These are phyloP conservation scores for Bryum argenteum DNA, from an alignment of 225 moss, liverwort and hornwort genomes.

Conservation along the genomic window DNA sequence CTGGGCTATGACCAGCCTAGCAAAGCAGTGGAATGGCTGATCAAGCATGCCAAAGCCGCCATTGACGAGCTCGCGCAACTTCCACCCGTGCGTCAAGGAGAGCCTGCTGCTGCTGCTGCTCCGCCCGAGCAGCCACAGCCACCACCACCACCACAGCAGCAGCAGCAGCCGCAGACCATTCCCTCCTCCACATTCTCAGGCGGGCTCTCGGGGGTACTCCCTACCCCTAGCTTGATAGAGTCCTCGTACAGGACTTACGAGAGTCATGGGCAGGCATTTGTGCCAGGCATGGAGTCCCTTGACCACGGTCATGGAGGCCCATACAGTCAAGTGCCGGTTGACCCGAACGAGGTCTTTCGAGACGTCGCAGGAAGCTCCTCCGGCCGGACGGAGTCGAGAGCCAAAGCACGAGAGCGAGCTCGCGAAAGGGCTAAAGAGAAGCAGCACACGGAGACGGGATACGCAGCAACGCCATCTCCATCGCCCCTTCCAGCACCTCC, in stretches of 20 bases:
- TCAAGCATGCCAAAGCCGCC: conserved; percentile 83
- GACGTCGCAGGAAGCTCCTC: conserved; percentile 35
- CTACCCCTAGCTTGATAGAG: conserved; percentile 39
- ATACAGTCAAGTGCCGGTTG: conserved; percentile 40
- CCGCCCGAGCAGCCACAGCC: conserved; percentile 18
- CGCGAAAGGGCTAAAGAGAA: conserved; percentile 85
- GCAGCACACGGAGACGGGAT: conserved; percentile 44
- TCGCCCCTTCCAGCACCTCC: conserved; percentile 43
- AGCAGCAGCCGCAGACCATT: conserved; percentile 28
- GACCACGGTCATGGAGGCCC: conserved; percentile 29
- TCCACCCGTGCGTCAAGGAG: conserved; percentile 58
- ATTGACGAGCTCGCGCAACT: conserved; percentile 92
- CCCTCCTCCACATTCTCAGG: conserved; percentile 43
- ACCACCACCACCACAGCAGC: conserved; percentile 4
- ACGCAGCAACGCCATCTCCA: conserved; percentile 26
- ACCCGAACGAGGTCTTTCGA: conserved; percentile 38
- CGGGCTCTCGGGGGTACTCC: conserved; percentile 33
- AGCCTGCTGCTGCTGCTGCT: conserved; percentile 12
- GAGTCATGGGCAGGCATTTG: conserved; percentile 49
- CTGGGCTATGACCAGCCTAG: conserved; percentile 96
- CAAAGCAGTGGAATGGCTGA: conserved; percentile 94
- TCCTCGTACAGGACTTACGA: conserved; percentile 41
- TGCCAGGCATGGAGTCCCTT: conserved; percentile 38
- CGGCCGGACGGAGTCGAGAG: conserved; percentile 71
- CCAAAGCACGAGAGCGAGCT: conserved; percentile 84